phyloP scores from a whole-genome alignment of 1,139 yeast species.

The Geotrichum candidum region DNA sequence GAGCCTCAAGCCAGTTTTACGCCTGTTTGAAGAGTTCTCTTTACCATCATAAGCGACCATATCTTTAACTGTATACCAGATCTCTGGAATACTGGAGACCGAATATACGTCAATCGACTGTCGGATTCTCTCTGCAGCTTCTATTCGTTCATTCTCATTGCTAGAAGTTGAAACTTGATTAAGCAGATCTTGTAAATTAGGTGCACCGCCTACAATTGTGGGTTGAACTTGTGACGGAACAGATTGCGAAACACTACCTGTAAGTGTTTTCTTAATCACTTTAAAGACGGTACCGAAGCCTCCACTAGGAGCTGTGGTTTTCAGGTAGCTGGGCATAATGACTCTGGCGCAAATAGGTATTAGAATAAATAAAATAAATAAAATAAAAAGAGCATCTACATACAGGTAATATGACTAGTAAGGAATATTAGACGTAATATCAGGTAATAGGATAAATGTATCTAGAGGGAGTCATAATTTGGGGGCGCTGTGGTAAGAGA shows the following conservation, averaged over 20 bases:
- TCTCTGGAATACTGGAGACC: slow-evolving; percentile 58
- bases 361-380: neutral
- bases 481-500: neutral
- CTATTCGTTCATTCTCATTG: slow-evolving; percentile 41
- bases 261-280: slow-evolving; percentile 46
- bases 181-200: slow-evolving; percentile 45
- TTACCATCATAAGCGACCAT: slow-evolving; percentile 44
- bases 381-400: neutral
- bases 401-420: neutral
- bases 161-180: slow-evolving; percentile 38
- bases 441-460: neutral
- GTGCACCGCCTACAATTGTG: slow-evolving; percentile 58
- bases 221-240: slow-evolving; percentile 41
- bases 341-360: neutral
- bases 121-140: slow-evolving; percentile 49
- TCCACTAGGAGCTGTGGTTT: neutral
- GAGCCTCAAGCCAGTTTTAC: slow-evolving; percentile 52
- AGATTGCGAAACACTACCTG: slow-evolving; percentile 33
- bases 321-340: neutral
- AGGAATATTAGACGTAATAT: neutral
- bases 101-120: slow-evolving; percentile 49
- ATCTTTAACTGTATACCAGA: slow-evolving; percentile 67
- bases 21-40: slow-evolving; percentile 33
- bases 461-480: neutral
- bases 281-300: slow-evolving; percentile 5